Percentiles rank a stretch among this genome's conserved stretches.
Conservation (phyloP, 495 filamentous ascomycete species). For the Hypoxylon fuscum region DNA sequence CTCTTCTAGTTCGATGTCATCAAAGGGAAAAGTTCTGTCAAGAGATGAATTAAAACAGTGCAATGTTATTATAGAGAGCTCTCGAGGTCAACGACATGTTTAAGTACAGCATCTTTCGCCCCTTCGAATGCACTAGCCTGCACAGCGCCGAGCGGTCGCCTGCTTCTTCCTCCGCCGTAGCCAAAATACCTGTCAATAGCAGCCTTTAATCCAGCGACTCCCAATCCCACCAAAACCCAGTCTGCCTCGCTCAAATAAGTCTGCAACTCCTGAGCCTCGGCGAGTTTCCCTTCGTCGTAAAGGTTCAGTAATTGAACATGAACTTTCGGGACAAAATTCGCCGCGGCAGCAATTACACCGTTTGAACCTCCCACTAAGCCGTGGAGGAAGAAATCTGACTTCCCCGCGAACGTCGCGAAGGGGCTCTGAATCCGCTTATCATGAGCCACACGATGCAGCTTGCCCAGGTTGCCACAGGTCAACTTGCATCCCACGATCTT, state of each 20-base stretch:
- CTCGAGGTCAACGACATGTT: conserved; percentile 7
- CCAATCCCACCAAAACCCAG: conserved; percentile 45
- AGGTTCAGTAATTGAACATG: conserved; percentile 55
- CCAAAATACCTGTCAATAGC: conserved; percentile 74
- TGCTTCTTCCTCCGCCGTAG: conserved; percentile 68
- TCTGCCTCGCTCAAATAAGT: conserved; percentile 34
- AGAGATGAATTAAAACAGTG: too few relatives aligned
- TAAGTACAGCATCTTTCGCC: background rate
- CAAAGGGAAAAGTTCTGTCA: too few relatives aligned
- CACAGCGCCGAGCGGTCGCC: conserved; percentile 54
- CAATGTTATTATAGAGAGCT: background rate
- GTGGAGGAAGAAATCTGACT: conserved; percentile 67
- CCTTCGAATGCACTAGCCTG: conserved; percentile 2
- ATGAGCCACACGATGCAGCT: conserved; percentile 10
- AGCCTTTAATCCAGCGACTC: conserved; percentile 74
- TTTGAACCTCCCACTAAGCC: conserved; percentile 59
- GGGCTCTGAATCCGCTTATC: conserved; percentile 36
- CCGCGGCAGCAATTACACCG: conserved; percentile 65
- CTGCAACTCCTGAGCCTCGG: conserved; percentile 61
- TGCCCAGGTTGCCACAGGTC: conserved; percentile 12
- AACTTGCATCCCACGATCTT: conserved; percentile 58
- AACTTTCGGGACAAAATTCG: conserved; percentile 61
- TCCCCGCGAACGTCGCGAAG: conserved; percentile 67
- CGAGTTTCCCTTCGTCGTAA: conserved; percentile 50
- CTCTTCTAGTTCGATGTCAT: too few relatives aligned